A percentile compares a stretch with the other conserved stretches of the same genome.
Evolutionary conservation across 208 protist genomes (phyloP).

Genomic region (Herpetomonas tarakana): DNA sequence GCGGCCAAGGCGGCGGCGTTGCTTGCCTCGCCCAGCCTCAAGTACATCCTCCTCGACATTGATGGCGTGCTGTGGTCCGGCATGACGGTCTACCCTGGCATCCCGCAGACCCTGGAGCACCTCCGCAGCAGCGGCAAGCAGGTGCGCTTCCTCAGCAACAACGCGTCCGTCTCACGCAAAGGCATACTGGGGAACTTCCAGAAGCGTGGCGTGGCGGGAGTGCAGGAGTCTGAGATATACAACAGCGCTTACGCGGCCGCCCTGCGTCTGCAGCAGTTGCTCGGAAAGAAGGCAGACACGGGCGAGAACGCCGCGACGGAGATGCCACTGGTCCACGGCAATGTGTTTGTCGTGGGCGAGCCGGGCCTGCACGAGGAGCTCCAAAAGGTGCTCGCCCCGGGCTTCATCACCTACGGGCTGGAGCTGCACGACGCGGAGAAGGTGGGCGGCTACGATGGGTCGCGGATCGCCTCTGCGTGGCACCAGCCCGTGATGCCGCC

Average conservation of each 20-base stretch:
- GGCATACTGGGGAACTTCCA: conserved; percentile 26
- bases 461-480: conserved; percentile 30
- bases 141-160: conserved; percentile 76
- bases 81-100: conserved; percentile 26
- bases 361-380: conserved; percentile 69
- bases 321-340: conserved; percentile 42
- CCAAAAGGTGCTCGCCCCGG: conserved; percentile 45
- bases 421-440: conserved; percentile 54
- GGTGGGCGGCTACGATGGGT: conserved; percentile 33
- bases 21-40: conserved; percentile 22
- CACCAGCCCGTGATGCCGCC: conserved; percentile 27
- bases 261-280: conserved; percentile 32
- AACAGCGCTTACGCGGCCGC: conserved; percentile 71
- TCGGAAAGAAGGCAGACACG: conserved; percentile 12
- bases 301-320: conserved; percentile 6
- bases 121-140: conserved; percentile 45
- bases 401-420: conserved; percentile 67
- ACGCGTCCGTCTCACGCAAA: conserved; percentile 50
- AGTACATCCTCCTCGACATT: conserved; percentile 70
- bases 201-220: conserved; percentile 39
- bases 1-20: conserved; percentile 22
- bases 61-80: conserved; percentile 74
- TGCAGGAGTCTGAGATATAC: conserved; percentile 45
- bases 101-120: conserved; percentile 52
- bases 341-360: conserved; percentile 72